Evolutionary conservation across 306 rosid genomes (phyloP), one percentile per base, ranked within the genome.

Genomic region (Corylus americana): DNA sequence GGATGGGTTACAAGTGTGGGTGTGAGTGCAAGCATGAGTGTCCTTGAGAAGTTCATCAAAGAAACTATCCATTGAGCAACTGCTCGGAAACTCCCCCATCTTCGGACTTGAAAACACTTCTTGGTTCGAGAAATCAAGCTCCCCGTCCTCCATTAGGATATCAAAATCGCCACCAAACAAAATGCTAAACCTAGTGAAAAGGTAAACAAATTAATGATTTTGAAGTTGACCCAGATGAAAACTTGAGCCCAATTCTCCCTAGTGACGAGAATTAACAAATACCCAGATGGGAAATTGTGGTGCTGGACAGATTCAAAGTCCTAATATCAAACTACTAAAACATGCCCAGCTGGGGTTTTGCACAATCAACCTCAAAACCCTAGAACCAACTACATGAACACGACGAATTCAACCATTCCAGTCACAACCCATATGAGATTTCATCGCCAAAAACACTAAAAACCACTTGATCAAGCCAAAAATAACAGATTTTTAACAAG

Each of bases 1-100:
- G 0, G 98, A 97, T 25, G 99, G 98, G 83, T 96, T 96, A 87
- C 99, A 96, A 54, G 98, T 96, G 88, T 96, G 99, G 54, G 98
- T 89, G 82, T 96, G 99, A 48, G 96, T 91, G 85, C 99, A 96
- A 55, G 96, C 92, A 49, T 90, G 98, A 27, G 89, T 8, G 59
- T 96, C 99, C 80, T 89, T 91, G 1, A 90, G 78, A 53, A 96
- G 88, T 35, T 93, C 99, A 20, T 91, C 94, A 1, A 93, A 91
- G 82, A 93, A 91, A 71, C 93, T 88, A 74, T 93, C 98, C 93
- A 96, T 90, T 11, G 99, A 96, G 64, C 94, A 86, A 73, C 88
- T 89, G 53, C 87, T 87, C 1, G 88, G 97, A 84, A 89, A 64
- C 37, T 92, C 98, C 12, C 78, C 89, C 77, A 90, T 84, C 79